phyloP scores from a whole-genome alignment of 2,329 filamentous ascomycete genomes.

The Cryphonectria nitschkei region DNA sequence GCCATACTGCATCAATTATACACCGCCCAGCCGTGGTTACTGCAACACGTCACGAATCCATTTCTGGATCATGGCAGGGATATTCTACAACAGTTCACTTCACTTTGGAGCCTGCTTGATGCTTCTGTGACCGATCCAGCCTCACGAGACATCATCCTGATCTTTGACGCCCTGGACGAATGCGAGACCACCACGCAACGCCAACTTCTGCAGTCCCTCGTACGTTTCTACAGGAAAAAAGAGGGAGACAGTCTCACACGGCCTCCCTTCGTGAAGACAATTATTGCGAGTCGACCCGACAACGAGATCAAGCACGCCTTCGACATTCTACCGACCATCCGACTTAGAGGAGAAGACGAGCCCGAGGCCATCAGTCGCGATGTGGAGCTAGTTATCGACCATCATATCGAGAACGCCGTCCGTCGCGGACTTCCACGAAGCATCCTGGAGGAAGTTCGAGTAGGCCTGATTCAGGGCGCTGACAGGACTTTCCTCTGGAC shows the following conservation, averaged over 20 bases:
- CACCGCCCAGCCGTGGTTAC: conserved; percentile 13
- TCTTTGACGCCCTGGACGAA: conserved; percentile 32
- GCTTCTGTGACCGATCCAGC: conserved; percentile 3
- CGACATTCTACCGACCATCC: conserved; percentile 25
- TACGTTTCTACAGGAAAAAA: conserved; percentile 17
- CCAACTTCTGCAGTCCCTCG: conserved; percentile 23
- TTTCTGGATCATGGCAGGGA: conserved; percentile 10
- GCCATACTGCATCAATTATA: conserved; percentile 29
- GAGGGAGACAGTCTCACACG: conserved; percentile 11
- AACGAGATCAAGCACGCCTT: conserved; percentile 31
- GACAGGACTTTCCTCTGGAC: conserved; percentile 34
- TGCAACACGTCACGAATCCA: background rate
- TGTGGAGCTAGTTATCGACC: conserved; percentile 27
- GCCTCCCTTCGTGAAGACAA: conserved; percentile 28
- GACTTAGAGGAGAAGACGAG: conserved; percentile 30
- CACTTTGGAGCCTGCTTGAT: conserved; percentile 19
- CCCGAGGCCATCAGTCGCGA: conserved; percentile 29
- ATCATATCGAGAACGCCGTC: conserved; percentile 26
- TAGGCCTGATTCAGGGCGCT: conserved; percentile 26
- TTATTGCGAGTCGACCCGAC: conserved; percentile 31
- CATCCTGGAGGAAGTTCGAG: conserved; percentile 22
- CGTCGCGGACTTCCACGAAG: conserved; percentile 24
- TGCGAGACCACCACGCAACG: conserved; percentile 25
- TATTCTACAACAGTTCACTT: conserved; percentile 9
- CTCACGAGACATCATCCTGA: conserved; percentile 28